Conservation (phyloP, 257 asterid species). For the Cynanchum wilfordii region DNA sequence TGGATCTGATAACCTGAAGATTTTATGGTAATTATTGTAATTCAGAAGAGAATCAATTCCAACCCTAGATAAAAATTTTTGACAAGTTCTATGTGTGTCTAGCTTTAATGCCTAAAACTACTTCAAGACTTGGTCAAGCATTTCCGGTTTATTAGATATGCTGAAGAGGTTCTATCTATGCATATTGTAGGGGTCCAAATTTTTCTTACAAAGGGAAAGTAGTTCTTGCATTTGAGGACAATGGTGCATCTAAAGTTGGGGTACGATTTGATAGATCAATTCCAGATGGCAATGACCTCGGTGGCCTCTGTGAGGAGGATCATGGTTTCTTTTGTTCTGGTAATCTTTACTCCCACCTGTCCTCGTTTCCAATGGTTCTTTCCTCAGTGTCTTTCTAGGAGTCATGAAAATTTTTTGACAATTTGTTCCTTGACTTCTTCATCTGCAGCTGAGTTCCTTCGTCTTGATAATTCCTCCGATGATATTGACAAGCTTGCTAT, state of each 20-base stretch:
- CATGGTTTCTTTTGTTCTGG: conserved; percentile 92
- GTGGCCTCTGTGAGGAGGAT: conserved; percentile 85
- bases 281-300: conserved; percentile 87
- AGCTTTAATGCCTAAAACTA: not conserved
- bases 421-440: conserved; percentile 12
- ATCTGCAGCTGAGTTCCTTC: conserved; percentile 70
- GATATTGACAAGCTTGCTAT: conserved; percentile 66
- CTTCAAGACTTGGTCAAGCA: not conserved
- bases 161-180: not conserved
- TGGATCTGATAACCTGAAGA: not conserved
- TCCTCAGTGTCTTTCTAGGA: not conserved
- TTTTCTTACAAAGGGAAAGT: conserved; percentile 77
- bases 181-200: conserved; percentile 60
- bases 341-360: conserved; percentile 19
- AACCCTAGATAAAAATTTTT: not conserved
- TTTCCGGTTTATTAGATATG: not conserved
- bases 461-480: conserved; percentile 68
- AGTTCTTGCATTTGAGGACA: conserved; percentile 79
- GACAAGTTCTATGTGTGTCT: not conserved
- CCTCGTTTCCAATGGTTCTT: not conserved
- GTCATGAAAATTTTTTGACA: not conserved
- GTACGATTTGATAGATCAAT: conserved; percentile 79
- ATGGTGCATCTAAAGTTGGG: conserved; percentile 82
- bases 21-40: not conserved
- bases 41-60: not conserved